phyloP scores from a whole-genome alignment of 352 stramenopile genomes.

The Globisporangium lucens region DNA sequence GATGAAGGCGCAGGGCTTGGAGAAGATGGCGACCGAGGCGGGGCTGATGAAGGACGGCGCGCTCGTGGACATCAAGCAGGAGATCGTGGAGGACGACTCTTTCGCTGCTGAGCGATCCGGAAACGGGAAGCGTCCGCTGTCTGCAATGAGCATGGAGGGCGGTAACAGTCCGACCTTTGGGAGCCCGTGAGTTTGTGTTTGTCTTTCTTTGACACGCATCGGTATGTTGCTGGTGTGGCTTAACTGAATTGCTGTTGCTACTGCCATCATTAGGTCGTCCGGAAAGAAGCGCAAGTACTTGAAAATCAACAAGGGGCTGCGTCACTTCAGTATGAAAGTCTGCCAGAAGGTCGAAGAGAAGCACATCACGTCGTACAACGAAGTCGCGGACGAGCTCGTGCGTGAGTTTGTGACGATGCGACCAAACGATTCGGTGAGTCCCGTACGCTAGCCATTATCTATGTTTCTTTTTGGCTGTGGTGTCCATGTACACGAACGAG shows the following conservation, averaged over 20 bases:
- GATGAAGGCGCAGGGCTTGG: constrained; percentile 80
- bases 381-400: constrained; percentile 93
- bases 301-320: constrained; percentile 91
- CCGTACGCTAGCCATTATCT: background rate
- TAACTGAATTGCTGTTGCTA: background rate
- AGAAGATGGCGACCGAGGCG: constrained; percentile 81
- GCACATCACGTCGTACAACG: constrained; percentile 94
- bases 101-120: constrained; percentile 1
- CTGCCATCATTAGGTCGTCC: constrained; percentile 30
- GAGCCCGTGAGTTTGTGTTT: constrained; percentile 44
- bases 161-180: constrained; percentile 47
- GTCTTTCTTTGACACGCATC: background rate
- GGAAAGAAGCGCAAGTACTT: constrained; percentile 77
- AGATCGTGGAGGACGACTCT: constrained; percentile 21
- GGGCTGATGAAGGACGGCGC: constrained; percentile 72
- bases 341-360: constrained; percentile 97
- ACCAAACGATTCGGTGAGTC: constrained; percentile 64
- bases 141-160: constrained; percentile 21
- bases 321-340: constrained; percentile 96
- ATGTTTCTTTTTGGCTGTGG: background rate
- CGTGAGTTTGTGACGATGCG: constrained; percentile 87
- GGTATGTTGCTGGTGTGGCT: background rate
- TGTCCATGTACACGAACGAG: background rate
- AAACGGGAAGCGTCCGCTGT: constrained; percentile 28
- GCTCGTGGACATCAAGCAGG: constrained; percentile 60